Percentiles rank a stretch among this genome's conserved stretches.
These are phyloP conservation scores for Cyamopsis tetragonoloba DNA, from an alignment of 306 rosid genomes.

Conservation along the genomic window DNA sequence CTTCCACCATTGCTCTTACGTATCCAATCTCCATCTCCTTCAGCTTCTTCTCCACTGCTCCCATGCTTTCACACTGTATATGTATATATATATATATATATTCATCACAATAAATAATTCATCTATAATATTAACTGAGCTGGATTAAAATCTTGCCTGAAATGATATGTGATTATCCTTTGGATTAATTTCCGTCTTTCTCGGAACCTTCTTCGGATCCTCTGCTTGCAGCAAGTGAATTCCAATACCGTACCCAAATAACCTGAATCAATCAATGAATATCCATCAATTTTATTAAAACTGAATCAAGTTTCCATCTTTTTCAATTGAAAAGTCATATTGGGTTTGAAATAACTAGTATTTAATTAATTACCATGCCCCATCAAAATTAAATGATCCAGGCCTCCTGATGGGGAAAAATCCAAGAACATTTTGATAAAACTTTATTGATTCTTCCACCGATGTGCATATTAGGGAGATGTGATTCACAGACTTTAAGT, in stretches of 20 bases:
- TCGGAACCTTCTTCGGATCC: conserved; percentile 43
- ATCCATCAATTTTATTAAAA: no score
- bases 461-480: conserved; percentile 71
- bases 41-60: conserved; percentile 78
- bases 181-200: conserved; percentile 72
- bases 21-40: conserved; percentile 63
- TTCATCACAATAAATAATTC: not conserved
- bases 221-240: conserved; percentile 76
- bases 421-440: conserved; percentile 78
- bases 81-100: no score
- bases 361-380: conserved; percentile 61
- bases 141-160: conserved; percentile 51
- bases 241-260: conserved; percentile 86
- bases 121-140: no score
- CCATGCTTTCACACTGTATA: conserved; percentile 97
- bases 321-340: no score
- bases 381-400: conserved; percentile 78
- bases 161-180: conserved; percentile 92
- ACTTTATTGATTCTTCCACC: conserved; percentile 55
- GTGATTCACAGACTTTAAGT: conserved; percentile 81
- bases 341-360: no score
- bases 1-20: conserved; percentile 66
- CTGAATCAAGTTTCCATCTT: no score
- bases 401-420: conserved; percentile 84
- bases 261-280: conserved; percentile 46